These are phyloP conservation scores for Vitis hybrid DNA, from an alignment of 177 flowering plant genomes.

Conservation along the genomic window DNA sequence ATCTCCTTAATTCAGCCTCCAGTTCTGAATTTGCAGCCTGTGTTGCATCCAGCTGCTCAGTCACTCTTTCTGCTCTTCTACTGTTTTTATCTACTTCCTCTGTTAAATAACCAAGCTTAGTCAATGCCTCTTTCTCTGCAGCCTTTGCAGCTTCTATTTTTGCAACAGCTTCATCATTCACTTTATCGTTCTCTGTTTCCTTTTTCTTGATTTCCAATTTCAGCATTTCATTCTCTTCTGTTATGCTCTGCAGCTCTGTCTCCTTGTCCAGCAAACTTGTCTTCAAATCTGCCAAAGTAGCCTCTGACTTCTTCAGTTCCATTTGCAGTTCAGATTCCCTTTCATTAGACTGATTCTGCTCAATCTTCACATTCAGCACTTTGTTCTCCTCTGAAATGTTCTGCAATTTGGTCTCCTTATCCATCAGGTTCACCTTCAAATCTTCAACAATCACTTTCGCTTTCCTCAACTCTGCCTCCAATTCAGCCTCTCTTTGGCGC, in stretches of 20 bases:
- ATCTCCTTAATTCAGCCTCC: constrained; percentile 61
- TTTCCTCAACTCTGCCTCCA: constrained; percentile 43
- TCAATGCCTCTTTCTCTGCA: constrained; percentile 64
- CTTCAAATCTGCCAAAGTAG: constrained; percentile 45
- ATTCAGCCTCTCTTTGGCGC: constrained; percentile 39
- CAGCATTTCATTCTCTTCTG: constrained; percentile 59
- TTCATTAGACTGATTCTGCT: constrained; percentile 16
- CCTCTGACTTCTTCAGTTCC: constrained; percentile 42
- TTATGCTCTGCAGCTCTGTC: constrained; percentile 39
- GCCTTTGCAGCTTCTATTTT: constrained; percentile 51
- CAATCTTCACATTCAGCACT: constrained; percentile 27
- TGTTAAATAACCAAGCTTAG: constrained; percentile 43
- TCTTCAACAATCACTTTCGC: constrained; percentile 33
- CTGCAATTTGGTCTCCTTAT: constrained; percentile 45
- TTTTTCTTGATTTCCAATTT: constrained; percentile 46
- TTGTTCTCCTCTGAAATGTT: constrained; percentile 50
- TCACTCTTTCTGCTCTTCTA: constrained; percentile 36
- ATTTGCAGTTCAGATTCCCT: constrained; percentile 31
- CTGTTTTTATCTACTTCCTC: constrained; percentile 72
- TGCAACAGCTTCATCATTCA: constrained; percentile 35
- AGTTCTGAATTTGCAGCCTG: constrained; percentile 40
- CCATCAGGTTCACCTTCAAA: constrained; percentile 42
- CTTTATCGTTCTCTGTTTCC: constrained; percentile 34
- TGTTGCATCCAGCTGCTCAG: constrained; percentile 45
- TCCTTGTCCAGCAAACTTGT: constrained; percentile 58